Conservation (phyloP, 2,329 filamentous ascomycete species). For the Fusarium euwallaceae region DNA sequence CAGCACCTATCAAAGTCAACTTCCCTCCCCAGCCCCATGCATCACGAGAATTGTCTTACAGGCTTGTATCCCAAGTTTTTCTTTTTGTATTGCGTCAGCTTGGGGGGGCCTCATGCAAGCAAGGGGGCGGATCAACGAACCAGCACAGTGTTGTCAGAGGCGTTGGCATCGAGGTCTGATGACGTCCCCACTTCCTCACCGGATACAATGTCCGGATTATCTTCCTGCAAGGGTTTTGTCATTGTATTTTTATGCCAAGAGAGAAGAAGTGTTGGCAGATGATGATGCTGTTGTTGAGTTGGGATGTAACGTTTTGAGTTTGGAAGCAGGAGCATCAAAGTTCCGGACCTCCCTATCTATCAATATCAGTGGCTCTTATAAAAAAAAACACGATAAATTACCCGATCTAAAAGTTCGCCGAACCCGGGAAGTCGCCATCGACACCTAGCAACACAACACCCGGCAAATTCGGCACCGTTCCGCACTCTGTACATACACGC, state of each 20-base stretch:
- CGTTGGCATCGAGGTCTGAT: constrained; percentile 10
- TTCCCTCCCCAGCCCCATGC: neutral
- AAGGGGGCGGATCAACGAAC: neutral
- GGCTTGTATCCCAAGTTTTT: constrained; percentile 46
- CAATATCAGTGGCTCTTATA: neutral
- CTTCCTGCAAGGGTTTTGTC: neutral
- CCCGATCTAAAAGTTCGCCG: neutral
- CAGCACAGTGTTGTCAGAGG: constrained; percentile 18
- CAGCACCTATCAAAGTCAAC: constrained; percentile 58
- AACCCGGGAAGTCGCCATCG: neutral
- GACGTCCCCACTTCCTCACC: neutral
- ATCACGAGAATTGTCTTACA: constrained; percentile 21
- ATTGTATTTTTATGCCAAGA: neutral
- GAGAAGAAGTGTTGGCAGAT: neutral
- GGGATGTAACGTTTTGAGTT: neutral
- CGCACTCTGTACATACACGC: neutral
- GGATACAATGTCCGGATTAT: neutral
- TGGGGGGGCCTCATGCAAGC: neutral
- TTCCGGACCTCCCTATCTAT: neutral
- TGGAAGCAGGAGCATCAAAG: neutral
- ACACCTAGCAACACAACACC: neutral
- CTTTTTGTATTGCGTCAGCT: constrained; percentile 14
- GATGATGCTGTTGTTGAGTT: neutral
- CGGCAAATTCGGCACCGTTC: neutral
- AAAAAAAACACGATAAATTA: neutral